Evolutionary conservation across 2,329 filamentous ascomycete genomes (phyloP).

Genomic region (Biscogniauxia sp.): DNA sequence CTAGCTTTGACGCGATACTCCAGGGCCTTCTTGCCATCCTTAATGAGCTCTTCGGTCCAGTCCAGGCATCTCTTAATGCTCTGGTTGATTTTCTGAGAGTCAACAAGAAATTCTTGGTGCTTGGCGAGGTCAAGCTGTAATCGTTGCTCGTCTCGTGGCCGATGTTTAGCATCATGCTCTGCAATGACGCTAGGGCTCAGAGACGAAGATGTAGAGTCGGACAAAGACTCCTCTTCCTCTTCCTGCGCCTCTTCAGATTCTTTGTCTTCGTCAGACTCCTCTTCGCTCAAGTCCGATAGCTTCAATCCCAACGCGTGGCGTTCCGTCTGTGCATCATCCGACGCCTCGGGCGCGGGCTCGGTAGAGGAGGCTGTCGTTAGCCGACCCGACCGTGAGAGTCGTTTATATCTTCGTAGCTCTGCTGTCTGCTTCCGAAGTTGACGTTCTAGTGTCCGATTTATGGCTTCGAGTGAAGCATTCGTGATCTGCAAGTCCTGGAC

Average conservation of each 20-base stretch:
- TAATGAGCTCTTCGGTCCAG: constrained; percentile 88
- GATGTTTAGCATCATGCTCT: constrained; percentile 49
- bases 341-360: constrained; percentile 43
- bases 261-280: constrained; percentile 32
- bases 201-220: constrained; percentile 39
- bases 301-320: constrained; percentile 43
- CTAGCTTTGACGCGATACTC: constrained; percentile 76
- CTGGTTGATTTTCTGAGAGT: constrained; percentile 94
- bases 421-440: constrained; percentile 88
- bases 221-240: constrained; percentile 52
- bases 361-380: constrained; percentile 59
- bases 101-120: constrained; percentile 83
- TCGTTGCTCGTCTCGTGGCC: constrained; percentile 75
- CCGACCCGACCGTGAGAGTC: constrained; percentile 78
- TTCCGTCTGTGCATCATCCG: constrained; percentile 41
- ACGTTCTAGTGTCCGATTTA: constrained; percentile 88
- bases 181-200: constrained; percentile 40
- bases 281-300: constrained; percentile 53
- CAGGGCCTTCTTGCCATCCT: constrained; percentile 82
- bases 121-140: constrained; percentile 83
- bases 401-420: constrained; percentile 79
- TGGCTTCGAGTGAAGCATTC: constrained; percentile 90
- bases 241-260: constrained; percentile 41
- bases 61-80: constrained; percentile 85
- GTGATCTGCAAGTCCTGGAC: constrained; percentile 95